Evolutionary conservation across 345 rosid genomes (phyloP).

Genomic region (Gynandropsis gynandra): DNA sequence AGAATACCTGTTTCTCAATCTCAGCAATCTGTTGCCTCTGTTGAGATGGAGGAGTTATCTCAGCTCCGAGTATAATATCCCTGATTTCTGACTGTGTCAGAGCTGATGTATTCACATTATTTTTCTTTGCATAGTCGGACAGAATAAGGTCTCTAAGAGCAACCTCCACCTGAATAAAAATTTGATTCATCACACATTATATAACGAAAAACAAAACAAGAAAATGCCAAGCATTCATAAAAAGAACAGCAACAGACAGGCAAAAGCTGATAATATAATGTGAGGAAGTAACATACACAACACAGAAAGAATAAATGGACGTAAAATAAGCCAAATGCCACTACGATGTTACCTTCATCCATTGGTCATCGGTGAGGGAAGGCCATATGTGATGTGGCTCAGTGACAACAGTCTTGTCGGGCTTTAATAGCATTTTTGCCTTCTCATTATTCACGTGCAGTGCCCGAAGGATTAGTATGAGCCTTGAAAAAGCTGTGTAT

Average conservation of each 20-base stretch:
- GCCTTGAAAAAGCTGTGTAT: constrained; percentile 95
- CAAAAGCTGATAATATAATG: neutral
- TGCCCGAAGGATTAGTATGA: constrained; percentile 94
- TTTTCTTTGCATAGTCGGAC: constrained; percentile 97
- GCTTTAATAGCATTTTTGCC: constrained; percentile 96
- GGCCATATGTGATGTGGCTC: constrained; percentile 99
- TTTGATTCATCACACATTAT: neutral
- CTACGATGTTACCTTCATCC: constrained; percentile 70
- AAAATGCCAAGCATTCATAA: neutral
- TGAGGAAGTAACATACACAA: neutral
- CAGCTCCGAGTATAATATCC: constrained; percentile 98
- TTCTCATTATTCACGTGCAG: constrained; percentile 99
- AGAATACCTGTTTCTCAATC: constrained; percentile 91
- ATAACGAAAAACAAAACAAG: neutral
- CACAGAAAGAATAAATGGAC: neutral
- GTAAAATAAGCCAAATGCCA: neutral
- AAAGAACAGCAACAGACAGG: neutral
- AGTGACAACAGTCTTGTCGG: constrained; percentile 85
- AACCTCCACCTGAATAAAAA: constrained; percentile 68
- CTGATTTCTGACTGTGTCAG: constrained; percentile 97
- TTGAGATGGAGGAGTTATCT: constrained; percentile 98
- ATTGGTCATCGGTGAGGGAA: constrained; percentile 89
- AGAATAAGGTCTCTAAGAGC: constrained; percentile 92
- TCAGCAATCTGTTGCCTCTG: constrained; percentile 98
- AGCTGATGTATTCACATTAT: constrained; percentile 97